A percentile compares a stretch with the other conserved stretches of the same genome.
Conservation (phyloP, 2,329 filamentous ascomycete species). For the Fusarium domesticum region DNA sequence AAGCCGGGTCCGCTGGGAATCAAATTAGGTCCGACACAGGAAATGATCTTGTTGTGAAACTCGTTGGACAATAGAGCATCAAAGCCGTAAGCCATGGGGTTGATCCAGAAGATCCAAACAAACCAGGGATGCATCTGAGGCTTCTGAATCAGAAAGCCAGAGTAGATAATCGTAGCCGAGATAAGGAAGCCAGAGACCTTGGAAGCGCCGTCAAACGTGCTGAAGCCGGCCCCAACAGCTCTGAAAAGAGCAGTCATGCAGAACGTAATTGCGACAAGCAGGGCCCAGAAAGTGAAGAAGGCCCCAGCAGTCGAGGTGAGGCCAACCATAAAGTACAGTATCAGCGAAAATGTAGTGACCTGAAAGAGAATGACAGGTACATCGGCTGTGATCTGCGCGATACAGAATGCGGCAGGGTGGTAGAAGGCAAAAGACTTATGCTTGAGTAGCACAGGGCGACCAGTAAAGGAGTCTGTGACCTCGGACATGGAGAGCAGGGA, state of each 20-base stretch:
- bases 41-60: slow-evolving; percentile 56
- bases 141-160: slow-evolving; percentile 61
- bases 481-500: slow-evolving; percentile 62
- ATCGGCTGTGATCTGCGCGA: slow-evolving; percentile 54
- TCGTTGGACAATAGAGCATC: slow-evolving; percentile 69
- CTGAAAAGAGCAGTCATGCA: slow-evolving; percentile 59
- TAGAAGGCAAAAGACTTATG: slow-evolving; percentile 57
- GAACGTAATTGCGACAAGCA: slow-evolving; percentile 51
- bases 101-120: slow-evolving; percentile 61
- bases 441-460: slow-evolving; percentile 57
- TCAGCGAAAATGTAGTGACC: slow-evolving; percentile 53
- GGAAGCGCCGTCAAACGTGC: slow-evolving; percentile 56
- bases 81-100: slow-evolving; percentile 68
- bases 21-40: slow-evolving; percentile 48
- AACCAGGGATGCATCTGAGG: slow-evolving; percentile 63
- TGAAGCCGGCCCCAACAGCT: slow-evolving; percentile 52
- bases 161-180: slow-evolving; percentile 56
- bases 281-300: slow-evolving; percentile 62
- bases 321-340: slow-evolving; percentile 63
- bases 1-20: slow-evolving; percentile 52
- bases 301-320: slow-evolving; percentile 47
- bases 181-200: slow-evolving; percentile 54
- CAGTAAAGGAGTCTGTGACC: slow-evolving; percentile 60
- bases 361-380: slow-evolving; percentile 58
- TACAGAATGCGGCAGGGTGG: slow-evolving; percentile 57